Conservation (phyloP, 1,284 basidiomycete species). For the Ustilago trichophora region DNA sequence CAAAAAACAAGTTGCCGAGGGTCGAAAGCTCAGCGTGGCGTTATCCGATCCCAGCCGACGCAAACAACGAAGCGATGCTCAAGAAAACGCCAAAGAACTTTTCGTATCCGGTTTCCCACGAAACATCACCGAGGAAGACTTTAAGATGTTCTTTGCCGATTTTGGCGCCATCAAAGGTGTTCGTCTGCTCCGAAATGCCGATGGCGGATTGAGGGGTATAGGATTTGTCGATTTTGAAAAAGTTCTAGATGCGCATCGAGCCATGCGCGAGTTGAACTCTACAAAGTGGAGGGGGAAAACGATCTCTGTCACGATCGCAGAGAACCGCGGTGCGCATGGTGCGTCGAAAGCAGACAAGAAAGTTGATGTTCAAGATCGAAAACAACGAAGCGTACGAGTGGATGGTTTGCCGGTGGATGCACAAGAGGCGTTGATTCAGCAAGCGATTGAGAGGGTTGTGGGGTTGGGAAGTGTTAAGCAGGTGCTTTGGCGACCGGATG, state of each 20-base stretch:
- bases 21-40: conserved; percentile 77
- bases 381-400: conserved; percentile 43
- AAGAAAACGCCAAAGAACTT: conserved; percentile 80
- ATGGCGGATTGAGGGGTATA: conserved; percentile 81
- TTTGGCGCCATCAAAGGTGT: conserved; percentile 83
- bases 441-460: conserved; percentile 51
- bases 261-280: conserved; percentile 58
- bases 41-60: conserved; percentile 89
- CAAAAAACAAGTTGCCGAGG: conserved; percentile 74
- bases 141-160: conserved; percentile 76
- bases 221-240: conserved; percentile 89
- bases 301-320: conserved; percentile 51
- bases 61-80: conserved; percentile 85
- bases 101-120: conserved; percentile 85
- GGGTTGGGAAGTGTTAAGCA: conserved; percentile 45
- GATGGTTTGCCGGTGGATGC: conserved; percentile 55
- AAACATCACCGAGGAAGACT: conserved; percentile 77
- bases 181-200: conserved; percentile 78
- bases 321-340: conserved; percentile 20
- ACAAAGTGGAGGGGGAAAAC: conserved; percentile 53
- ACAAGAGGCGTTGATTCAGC: conserved; percentile 65
- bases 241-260: conserved; percentile 55
- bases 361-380: conserved; percentile 13
- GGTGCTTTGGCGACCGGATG: conserved; percentile 56
- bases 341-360: background rate